Evolutionary conservation across 495 filamentous ascomycete species (phyloP), one percentile per base, ranked within the genome.

Genomic region (Pyrenopolyporus hunteri): DNA sequence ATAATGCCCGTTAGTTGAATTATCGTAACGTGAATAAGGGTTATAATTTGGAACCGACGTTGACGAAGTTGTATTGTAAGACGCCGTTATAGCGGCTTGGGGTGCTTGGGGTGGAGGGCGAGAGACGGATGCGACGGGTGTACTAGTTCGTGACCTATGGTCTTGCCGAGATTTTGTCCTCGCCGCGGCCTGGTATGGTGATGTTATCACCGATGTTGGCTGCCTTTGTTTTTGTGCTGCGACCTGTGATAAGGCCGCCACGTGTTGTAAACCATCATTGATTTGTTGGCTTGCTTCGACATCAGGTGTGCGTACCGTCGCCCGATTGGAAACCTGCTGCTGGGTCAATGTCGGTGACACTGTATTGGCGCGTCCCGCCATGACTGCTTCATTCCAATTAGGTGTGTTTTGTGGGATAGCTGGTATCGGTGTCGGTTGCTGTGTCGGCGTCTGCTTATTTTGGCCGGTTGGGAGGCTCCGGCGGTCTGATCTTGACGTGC

Each of bases 21-120:
- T 70, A 22, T 66, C 57, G 26, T 71, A 70, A 25, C 55, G 63
- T 47, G 63, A 32, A 23, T 72, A 72, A 14, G 58, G 23, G 20
- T 68, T 53, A 10, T 68, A 72, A 32, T 31, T 68, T 2, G 67
- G 36, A 39, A 60, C 57, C 7, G 66, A 59, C 14, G 59, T 40
- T 19, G 59, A 47, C 6, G 63, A 23, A 10, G 58, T 45, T 13
- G 51, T 44, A 28, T 49, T 56, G 16, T 67, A 72, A 2, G 69
- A 44, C 10, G 51, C 9, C 48, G 8, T 57, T 5, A 59, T 22
- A 25, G 67, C 39, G 22, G 66, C 51, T 36, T 63, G 60, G 1
- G 59, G 49, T 7, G 69, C 45, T 26, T 63, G 63, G 6, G 66
- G 59, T 25, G 63, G 63, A 35, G 66, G 62, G 3, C 52, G 69